phyloP scores from a whole-genome alignment of 2,329 filamentous ascomycete genomes.

The Phaeoacremonium minimum region DNA sequence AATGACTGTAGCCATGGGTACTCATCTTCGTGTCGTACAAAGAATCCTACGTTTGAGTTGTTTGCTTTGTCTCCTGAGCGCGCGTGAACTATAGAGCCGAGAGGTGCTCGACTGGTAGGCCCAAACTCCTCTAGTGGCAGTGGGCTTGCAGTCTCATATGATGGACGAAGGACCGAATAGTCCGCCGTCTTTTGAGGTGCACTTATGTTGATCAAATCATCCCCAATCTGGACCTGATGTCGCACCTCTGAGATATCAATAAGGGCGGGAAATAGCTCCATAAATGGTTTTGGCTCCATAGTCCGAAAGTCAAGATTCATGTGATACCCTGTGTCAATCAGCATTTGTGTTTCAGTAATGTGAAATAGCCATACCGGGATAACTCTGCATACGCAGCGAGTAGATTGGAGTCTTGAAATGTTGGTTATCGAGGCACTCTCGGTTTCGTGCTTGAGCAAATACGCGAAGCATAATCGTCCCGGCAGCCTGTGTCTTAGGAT shows the following conservation, averaged over 20 bases:
- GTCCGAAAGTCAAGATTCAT: conserved; percentile 38
- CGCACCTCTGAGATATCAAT: conserved; percentile 13
- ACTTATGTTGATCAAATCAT: neutral
- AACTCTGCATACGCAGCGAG: conserved; percentile 25
- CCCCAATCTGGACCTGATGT: neutral
- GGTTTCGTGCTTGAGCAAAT: conserved; percentile 27
- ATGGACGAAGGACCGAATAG: neutral
- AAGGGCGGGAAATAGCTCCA: conserved; percentile 34
- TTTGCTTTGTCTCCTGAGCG: conserved; percentile 27
- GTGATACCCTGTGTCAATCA: conserved; percentile 25
- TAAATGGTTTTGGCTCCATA: conserved; percentile 35
- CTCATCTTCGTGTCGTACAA: conserved; percentile 27
- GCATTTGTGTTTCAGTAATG: neutral
- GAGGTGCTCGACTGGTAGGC: conserved; percentile 12
- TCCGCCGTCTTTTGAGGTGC: conserved; percentile 24
- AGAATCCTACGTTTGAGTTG: conserved; percentile 28
- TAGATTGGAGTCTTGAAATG: conserved; percentile 16
- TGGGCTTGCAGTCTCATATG: conserved; percentile 1
- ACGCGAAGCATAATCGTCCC: conserved; percentile 36
- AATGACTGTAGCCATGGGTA: conserved; percentile 34
- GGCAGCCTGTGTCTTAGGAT: conserved; percentile 24
- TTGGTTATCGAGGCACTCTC: conserved; percentile 11
- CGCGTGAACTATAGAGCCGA: conserved; percentile 24
- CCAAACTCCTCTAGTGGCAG: conserved; percentile 7
- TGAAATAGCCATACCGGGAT: conserved; percentile 23